Conservation (phyloP, 495 filamentous ascomycete species). For the Hypoxylon fuscum region DNA sequence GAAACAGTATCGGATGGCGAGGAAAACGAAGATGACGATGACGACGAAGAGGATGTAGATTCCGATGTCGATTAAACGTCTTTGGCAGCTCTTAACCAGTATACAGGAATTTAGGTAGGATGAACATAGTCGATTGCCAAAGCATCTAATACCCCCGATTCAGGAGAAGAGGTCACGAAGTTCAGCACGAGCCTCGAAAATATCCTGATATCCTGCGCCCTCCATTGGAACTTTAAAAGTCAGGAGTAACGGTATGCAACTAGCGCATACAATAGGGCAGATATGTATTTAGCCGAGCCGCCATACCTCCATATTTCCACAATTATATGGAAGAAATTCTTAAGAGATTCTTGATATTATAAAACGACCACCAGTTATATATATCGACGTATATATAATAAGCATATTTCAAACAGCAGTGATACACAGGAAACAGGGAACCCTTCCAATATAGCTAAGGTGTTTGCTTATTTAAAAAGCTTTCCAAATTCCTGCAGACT, state of each 20-base stretch:
- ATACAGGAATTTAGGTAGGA: slow-evolving; percentile 4
- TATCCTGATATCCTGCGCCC: too few species aligned
- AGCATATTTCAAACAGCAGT: slow-evolving; percentile 5
- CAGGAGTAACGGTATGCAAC: slow-evolving; percentile 18
- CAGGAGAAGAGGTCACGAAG: slow-evolving; percentile 6
- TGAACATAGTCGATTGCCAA: background rate
- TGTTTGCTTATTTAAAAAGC: slow-evolving; percentile 14
- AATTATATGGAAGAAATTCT: slow-evolving; percentile 37
- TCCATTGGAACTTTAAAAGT: too few species aligned
- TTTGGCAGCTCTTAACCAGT: background rate
- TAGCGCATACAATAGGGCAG: slow-evolving; percentile 12
- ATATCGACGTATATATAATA: slow-evolving; percentile 13
- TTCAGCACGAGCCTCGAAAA: too few species aligned
- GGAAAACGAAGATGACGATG: slow-evolving; percentile 72
- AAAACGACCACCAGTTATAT: slow-evolving; percentile 17
- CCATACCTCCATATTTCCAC: slow-evolving; percentile 21
- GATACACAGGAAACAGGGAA: slow-evolving; percentile 1
- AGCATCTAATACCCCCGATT: slow-evolving; percentile 15
- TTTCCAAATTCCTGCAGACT: slow-evolving; percentile 8
- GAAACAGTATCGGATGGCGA: slow-evolving; percentile 81
- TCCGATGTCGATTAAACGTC: slow-evolving; percentile 32
- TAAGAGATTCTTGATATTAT: slow-evolving; percentile 34
- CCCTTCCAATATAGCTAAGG: slow-evolving; percentile 25
- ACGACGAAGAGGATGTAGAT: slow-evolving; percentile 64
- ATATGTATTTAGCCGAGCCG: slow-evolving; percentile 41